Conservation (phyloP, 495 filamentous ascomycete species). For the Podospora anserina region DNA sequence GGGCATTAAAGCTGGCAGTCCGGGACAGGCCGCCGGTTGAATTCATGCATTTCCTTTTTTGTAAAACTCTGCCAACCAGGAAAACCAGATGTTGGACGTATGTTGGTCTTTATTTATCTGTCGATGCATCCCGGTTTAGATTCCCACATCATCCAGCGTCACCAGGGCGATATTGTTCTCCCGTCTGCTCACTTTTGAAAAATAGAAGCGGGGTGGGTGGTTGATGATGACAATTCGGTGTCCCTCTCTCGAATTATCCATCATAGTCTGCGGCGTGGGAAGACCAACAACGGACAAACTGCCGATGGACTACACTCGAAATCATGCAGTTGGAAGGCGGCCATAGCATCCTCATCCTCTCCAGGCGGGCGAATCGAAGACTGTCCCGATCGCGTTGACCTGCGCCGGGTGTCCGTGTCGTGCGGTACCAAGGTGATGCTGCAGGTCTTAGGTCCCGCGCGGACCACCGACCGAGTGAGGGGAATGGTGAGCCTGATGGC, state of each 20-base stretch:
- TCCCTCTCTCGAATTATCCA: neutral
- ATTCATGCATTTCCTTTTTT: constrained; percentile 22
- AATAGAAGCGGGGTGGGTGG: neutral
- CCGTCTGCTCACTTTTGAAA: neutral
- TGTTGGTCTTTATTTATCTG: constrained; percentile 16
- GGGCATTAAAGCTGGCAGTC: constrained; percentile 29
- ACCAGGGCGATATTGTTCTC: neutral
- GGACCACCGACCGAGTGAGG: neutral
- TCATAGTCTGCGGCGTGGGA: neutral
- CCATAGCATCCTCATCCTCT: neutral
- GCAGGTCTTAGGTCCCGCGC: constrained; percentile 1
- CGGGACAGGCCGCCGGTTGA: constrained; percentile 19
- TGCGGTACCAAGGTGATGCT: constrained; percentile 1
- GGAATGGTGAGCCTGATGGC: constrained; percentile 4
- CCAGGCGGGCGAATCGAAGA: constrained; percentile 1
- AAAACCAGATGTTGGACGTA: neutral
- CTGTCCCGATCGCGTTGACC: constrained; percentile 1
- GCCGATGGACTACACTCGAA: constrained; percentile 5
- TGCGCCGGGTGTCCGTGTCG: constrained; percentile 1
- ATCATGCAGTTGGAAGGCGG: constrained; percentile 20
- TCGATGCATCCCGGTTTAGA: constrained; percentile 5
- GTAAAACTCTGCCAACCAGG: constrained; percentile 6
- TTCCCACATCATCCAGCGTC: neutral
- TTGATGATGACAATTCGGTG: no score
- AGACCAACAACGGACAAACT: constrained; percentile 6